These are phyloP conservation scores for Rubus parviflorus DNA, from an alignment of 306 rosid species.

Conservation along the genomic window DNA sequence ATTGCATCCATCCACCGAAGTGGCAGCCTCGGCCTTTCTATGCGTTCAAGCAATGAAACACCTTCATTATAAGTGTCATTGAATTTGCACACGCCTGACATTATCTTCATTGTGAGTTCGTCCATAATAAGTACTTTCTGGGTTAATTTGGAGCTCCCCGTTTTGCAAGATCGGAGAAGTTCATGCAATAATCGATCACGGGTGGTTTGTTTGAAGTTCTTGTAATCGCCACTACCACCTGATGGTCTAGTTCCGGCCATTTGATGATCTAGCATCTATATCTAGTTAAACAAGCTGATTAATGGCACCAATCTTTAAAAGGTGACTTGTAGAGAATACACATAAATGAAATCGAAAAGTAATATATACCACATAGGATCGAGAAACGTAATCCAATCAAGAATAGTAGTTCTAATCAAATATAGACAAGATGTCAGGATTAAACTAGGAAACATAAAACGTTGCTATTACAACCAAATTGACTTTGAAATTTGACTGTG, in stretches of 20 bases:
- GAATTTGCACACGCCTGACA: constrained; percentile 94
- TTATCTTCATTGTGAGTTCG: constrained; percentile 82
- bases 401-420: too few relatives aligned
- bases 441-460: too few relatives aligned
- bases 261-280: constrained; percentile 22
- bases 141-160: constrained; percentile 78
- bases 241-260: constrained; percentile 1
- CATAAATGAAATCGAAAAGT: too few relatives aligned
- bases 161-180: constrained; percentile 77
- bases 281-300: too few relatives aligned
- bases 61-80: constrained; percentile 89
- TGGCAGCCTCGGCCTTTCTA: constrained; percentile 88
- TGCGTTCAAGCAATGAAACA: constrained; percentile 92
- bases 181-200: constrained; percentile 74
- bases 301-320: too few relatives aligned
- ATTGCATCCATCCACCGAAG: constrained; percentile 87
- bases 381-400: too few relatives aligned
- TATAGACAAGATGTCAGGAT: too few relatives aligned
- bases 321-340: too few relatives aligned
- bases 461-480: too few relatives aligned
- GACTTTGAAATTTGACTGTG: too few relatives aligned
- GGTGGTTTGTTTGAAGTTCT: constrained; percentile 53
- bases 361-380: too few relatives aligned
- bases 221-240: constrained; percentile 33
- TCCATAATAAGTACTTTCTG: constrained; percentile 99